These are phyloP conservation scores for Narthecium ossifragum DNA, from an alignment of 106 monocot species.

Conservation along the genomic window DNA sequence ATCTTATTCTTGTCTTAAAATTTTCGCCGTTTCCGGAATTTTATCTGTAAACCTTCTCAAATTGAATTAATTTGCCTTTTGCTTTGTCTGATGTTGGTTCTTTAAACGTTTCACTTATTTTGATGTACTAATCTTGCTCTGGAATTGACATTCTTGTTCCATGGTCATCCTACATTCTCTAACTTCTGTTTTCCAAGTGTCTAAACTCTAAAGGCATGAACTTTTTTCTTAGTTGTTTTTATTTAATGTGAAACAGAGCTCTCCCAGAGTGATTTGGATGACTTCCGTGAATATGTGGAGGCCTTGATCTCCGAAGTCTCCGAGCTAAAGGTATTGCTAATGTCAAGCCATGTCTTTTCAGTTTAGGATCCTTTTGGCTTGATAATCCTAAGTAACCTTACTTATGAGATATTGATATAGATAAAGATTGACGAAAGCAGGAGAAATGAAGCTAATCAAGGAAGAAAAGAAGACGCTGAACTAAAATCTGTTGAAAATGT, in stretches of 20 bases:
- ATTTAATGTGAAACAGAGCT: slow-evolving; percentile 25
- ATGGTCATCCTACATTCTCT: neutral
- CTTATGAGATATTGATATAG: neutral
- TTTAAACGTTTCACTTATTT: neutral
- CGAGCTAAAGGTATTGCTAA: slow-evolving; percentile 30
- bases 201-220: neutral
- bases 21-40: slow-evolving; percentile 3
- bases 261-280: slow-evolving; percentile 41
- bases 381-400: neutral
- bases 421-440: slow-evolving; percentile 7
- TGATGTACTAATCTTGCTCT: neutral
- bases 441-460: slow-evolving; percentile 15
- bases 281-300: slow-evolving; percentile 36
- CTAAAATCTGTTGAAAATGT: slow-evolving; percentile 1
- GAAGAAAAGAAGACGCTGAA: neutral
- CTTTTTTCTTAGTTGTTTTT: neutral
- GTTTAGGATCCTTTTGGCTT: neutral
- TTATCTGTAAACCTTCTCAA: neutral
- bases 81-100: neutral
- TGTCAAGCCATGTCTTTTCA: neutral
- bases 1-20: neutral
- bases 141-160: neutral
- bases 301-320: slow-evolving; percentile 13
- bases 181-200: neutral
- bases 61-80: neutral